These are phyloP conservation scores for Paramecium sonneborni DNA, from an alignment of 73 alveolate genomes.

Conservation along the genomic window DNA sequence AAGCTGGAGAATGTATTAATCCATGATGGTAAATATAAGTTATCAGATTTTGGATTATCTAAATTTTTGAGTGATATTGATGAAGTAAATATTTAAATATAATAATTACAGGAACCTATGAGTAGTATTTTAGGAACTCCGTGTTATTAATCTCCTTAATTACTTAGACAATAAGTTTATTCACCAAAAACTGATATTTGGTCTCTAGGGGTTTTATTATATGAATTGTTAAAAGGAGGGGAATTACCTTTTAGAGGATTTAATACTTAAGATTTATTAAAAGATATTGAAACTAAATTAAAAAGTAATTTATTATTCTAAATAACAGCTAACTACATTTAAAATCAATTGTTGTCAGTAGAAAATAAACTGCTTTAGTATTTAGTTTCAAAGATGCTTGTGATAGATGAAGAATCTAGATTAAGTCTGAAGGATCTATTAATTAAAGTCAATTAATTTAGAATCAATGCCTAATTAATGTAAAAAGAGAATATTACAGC, in stretches of 20 bases:
- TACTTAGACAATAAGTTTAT: conserved; percentile 15
- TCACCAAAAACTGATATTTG: conserved; percentile 62
- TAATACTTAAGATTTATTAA: not conserved
- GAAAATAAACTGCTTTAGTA: not conserved
- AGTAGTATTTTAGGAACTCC: conserved; percentile 62
- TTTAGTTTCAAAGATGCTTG: conserved; percentile 52
- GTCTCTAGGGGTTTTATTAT: conserved; percentile 53
- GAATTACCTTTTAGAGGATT: conserved; percentile 49
- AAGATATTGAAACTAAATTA: not conserved
- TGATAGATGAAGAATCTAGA: conserved; percentile 53
- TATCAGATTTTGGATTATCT: conserved; percentile 54
- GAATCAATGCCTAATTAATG: not conserved
- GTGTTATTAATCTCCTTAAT: conserved; percentile 45
- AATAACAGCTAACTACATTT: not conserved
- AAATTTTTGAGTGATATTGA: conserved; percentile 23
- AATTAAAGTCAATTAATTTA: not conserved
- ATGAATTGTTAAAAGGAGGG: conserved; percentile 35
- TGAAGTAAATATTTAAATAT: not conserved
- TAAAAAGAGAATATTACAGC: not conserved
- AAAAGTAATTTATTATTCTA: not conserved
- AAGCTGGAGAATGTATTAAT: conserved; percentile 46
- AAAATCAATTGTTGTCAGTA: not conserved
- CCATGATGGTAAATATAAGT: not conserved
- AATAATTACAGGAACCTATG: conserved; percentile 12
- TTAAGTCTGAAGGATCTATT: conserved; percentile 40